Evolutionary conservation across 192 early-diverging fungal genomes (phyloP).

Genomic region (Coemansia sp.): DNA sequence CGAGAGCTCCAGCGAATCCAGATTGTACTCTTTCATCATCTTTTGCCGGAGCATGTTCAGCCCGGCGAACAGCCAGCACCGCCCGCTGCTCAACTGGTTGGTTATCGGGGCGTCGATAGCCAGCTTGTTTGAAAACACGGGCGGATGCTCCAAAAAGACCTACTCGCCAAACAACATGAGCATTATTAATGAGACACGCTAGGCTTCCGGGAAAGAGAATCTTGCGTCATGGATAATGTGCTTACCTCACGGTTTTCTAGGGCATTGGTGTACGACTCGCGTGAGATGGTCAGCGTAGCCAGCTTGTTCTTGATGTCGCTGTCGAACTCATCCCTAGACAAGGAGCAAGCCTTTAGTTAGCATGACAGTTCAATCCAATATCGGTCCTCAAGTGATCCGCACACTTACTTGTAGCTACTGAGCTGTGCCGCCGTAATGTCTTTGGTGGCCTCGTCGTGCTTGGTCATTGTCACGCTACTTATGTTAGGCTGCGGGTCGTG

Average conservation of each 20-base stretch:
- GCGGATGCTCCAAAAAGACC: conserved; percentile 34
- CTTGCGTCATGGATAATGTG: background rate
- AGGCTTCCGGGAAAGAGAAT: background rate
- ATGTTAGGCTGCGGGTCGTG: background rate
- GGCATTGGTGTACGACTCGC: conserved; percentile 58
- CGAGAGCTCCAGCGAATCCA: conserved; percentile 78
- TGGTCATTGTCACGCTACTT: background rate
- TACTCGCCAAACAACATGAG: background rate
- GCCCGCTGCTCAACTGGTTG: conserved; percentile 72
- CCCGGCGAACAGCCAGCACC: conserved; percentile 86
- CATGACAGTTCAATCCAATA: background rate
- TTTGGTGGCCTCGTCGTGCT: conserved; percentile 10
- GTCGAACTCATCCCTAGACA: conserved; percentile 42
- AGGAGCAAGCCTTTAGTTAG: background rate
- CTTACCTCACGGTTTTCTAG: conserved; percentile 59
- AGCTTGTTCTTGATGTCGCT: conserved; percentile 68
- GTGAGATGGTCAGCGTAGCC: conserved; percentile 65
- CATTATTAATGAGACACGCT: background rate
- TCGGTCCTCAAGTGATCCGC: background rate
- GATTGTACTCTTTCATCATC: conserved; percentile 72
- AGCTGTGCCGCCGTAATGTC: conserved; percentile 25
- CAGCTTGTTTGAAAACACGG: conserved; percentile 46
- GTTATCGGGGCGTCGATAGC: conserved; percentile 59
- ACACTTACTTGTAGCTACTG: conserved; percentile 22
- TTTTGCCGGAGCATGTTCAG: conserved; percentile 68